A percentile compares a stretch with the other conserved stretches of the same genome.
phyloP scores from a whole-genome alignment of 768 basidiomycete genomes.

The Mycena alexandri region DNA sequence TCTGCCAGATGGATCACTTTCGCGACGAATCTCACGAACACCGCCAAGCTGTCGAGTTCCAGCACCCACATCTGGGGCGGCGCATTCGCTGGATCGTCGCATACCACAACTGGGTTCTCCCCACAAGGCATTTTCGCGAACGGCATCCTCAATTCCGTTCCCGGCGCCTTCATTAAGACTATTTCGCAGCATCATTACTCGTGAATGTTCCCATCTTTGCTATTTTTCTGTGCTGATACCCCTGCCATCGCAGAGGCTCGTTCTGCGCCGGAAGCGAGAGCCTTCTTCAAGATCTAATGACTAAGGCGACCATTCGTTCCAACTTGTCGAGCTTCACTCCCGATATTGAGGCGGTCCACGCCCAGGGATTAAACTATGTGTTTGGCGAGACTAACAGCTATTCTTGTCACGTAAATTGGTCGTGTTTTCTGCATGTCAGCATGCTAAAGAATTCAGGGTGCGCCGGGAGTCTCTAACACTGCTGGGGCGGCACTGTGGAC shows the following conservation, averaged over 20 bases:
- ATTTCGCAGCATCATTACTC: constrained; percentile 66
- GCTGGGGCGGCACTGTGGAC: constrained; percentile 78
- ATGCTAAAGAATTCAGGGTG: constrained; percentile 56
- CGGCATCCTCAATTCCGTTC: constrained; percentile 61
- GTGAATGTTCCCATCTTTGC: constrained; percentile 14
- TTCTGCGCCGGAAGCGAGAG: constrained; percentile 69
- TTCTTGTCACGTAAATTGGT: constrained; percentile 51
- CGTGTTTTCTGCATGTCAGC: constrained; percentile 15
- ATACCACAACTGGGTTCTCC: constrained; percentile 64
- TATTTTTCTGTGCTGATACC: constrained; percentile 20
- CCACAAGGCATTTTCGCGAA: constrained; percentile 68
- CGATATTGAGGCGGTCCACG: constrained; percentile 65
- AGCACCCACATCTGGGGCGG: constrained; percentile 60
- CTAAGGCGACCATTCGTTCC: constrained; percentile 66
- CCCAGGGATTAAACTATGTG: constrained; percentile 66
- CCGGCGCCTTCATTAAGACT: constrained; percentile 67
- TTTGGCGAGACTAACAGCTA: constrained; percentile 75
- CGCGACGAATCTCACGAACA: constrained; percentile 60
- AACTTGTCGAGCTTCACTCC: constrained; percentile 66
- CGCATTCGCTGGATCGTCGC: constrained; percentile 67
- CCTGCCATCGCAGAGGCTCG: constrained; percentile 58
- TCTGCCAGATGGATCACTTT: constrained; percentile 64
- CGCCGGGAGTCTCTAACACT: constrained; percentile 72
- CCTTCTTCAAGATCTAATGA: constrained; percentile 74
- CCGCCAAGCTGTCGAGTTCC: constrained; percentile 52